Conservation (phyloP, 768 basidiomycete genomes). For the Psilocybe subaeruginosa region DNA sequence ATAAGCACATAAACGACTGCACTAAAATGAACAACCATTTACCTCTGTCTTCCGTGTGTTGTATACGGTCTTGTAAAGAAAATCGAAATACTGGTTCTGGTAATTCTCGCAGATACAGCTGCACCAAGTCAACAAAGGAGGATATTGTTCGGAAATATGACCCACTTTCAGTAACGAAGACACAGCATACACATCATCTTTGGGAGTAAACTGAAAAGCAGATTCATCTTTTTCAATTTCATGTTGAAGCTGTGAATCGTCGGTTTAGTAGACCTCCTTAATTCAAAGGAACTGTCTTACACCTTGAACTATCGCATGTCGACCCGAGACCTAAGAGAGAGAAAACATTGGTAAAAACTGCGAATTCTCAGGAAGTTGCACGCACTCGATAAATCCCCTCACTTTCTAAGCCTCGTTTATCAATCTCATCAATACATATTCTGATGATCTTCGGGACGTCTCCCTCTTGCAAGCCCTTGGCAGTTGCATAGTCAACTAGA, state of each 20-base stretch:
- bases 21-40: slow-evolving; percentile 15
- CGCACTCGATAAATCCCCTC: slow-evolving; percentile 84
- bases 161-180: slow-evolving; percentile 83
- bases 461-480: slow-evolving; percentile 71
- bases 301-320: slow-evolving; percentile 83
- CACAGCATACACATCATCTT: slow-evolving; percentile 84
- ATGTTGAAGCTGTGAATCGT: slow-evolving; percentile 65
- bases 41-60: slow-evolving; percentile 82
- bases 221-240: slow-evolving; percentile 86
- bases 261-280: neutral
- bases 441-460: slow-evolving; percentile 80
- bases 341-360: slow-evolving; percentile 5
- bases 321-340: slow-evolving; percentile 68
- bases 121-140: neutral
- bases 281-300: slow-evolving; percentile 41
- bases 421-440: slow-evolving; percentile 83
- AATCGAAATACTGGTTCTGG: slow-evolving; percentile 91
- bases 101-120: slow-evolving; percentile 84
- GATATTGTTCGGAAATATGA: slow-evolving; percentile 4
- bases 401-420: slow-evolving; percentile 72
- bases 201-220: slow-evolving; percentile 71
- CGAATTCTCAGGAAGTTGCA: neutral
- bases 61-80: slow-evolving; percentile 77
- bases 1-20: neutral
- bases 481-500: slow-evolving; percentile 86